Evolutionary conservation across 2,329 filamentous ascomycete genomes (phyloP).

Genomic region (Cladosporium sp.): DNA sequence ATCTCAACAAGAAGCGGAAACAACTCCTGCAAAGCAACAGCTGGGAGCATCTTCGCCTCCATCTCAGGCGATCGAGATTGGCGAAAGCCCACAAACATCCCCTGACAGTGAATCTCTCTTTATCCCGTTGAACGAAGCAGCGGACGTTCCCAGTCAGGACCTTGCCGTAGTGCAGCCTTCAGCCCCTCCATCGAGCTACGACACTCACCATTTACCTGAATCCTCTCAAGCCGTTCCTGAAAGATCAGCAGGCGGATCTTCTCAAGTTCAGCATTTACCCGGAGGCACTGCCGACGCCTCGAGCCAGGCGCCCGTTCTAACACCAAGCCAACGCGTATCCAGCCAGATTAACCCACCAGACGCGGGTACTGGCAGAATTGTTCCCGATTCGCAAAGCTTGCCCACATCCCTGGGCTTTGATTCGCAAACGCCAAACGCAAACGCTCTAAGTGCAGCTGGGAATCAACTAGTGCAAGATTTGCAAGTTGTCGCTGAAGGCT

Average conservation of each 20-base stretch:
- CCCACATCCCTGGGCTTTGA: neutral
- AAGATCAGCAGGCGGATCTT: neutral
- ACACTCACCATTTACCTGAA: neutral
- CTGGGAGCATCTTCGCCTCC: too few relatives aligned
- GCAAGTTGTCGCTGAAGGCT: neutral
- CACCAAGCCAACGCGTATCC: neutral
- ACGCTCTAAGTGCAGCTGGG: neutral
- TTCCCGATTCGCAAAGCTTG: slow-evolving; percentile 18
- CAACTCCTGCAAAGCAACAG: neutral
- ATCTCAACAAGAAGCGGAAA: neutral
- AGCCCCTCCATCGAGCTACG: slow-evolving; percentile 27
- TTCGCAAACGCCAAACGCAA: neutral
- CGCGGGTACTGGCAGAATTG: slow-evolving; percentile 4
- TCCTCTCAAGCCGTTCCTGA: neutral
- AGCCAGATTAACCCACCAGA: too few relatives aligned
- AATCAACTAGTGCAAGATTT: neutral
- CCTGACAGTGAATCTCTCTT: slow-evolving; percentile 20
- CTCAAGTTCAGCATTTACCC: neutral
- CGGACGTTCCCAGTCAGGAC: neutral
- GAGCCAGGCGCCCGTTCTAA: neutral
- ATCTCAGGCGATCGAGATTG: slow-evolving; percentile 20
- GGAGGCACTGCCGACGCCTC: neutral
- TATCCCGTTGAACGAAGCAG: slow-evolving; percentile 1
- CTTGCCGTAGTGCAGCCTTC: slow-evolving; percentile 18
- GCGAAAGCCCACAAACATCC: slow-evolving; percentile 20